These are phyloP conservation scores for Mortierella sp. DNA, from an alignment of 371 early-diverging fungal species.

Conservation along the genomic window DNA sequence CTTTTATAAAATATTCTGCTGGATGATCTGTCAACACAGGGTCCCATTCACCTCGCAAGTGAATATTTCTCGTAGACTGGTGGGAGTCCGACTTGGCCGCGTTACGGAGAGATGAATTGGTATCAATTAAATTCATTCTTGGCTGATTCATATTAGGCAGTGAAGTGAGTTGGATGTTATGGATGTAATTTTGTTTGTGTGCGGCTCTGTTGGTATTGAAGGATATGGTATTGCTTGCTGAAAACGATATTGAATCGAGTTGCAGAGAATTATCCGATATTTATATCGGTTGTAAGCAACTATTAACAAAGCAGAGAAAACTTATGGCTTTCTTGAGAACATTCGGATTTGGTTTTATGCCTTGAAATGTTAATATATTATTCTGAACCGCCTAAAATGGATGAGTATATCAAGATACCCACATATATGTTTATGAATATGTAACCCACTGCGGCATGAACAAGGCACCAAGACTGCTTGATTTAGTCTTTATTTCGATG, in stretches of 20 bases:
- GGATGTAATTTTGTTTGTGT: neutral
- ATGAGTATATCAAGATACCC: neutral
- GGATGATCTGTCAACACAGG: constrained; percentile 8
- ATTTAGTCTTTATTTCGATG: too few relatives aligned
- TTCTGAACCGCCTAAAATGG: neutral
- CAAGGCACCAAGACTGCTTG: too few relatives aligned
- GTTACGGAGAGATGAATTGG: too few relatives aligned
- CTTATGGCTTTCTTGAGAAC: neutral
- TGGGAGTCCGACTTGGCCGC: neutral
- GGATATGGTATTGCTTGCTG: neutral
- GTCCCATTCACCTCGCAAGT: neutral
- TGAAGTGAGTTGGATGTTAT: neutral
- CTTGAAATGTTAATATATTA: too few relatives aligned
- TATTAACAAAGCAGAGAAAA: neutral
- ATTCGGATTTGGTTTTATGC: neutral
- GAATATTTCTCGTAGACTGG: neutral
- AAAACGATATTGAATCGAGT: neutral
- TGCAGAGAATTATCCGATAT: neutral
- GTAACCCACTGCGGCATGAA: too few relatives aligned
- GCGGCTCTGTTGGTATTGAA: neutral
- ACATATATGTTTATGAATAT: neutral
- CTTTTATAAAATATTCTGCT: neutral
- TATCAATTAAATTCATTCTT: neutral
- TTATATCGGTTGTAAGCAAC: neutral
- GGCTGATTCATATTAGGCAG: neutral